A percentile compares a stretch with the other conserved stretches of the same genome.
These are phyloP conservation scores for Shiraia bambusicola DNA, from an alignment of 2,329 filamentous ascomycete genomes.

Conservation along the genomic window DNA sequence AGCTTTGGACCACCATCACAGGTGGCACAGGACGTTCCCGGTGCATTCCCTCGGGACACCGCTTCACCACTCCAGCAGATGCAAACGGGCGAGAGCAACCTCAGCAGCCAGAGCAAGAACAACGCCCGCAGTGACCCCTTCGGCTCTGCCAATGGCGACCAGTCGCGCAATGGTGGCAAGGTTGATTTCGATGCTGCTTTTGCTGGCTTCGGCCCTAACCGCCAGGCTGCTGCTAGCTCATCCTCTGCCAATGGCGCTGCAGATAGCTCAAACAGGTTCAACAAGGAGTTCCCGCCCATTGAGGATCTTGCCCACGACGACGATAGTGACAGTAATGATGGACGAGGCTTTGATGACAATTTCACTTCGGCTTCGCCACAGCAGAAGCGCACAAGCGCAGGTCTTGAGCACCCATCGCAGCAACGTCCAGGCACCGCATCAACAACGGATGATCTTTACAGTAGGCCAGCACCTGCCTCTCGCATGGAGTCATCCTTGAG, in stretches of 20 bases:
- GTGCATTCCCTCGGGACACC: conserved; percentile 50
- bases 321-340: conserved; percentile 71
- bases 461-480: conserved; percentile 36
- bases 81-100: conserved; percentile 50
- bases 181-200: conserved; percentile 86
- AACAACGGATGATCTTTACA: conserved; percentile 33
- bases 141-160: conserved; percentile 30
- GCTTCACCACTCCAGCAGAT: conserved; percentile 51
- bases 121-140: conserved; percentile 49
- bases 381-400: conserved; percentile 32
- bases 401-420: conserved; percentile 30
- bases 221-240: conserved; percentile 51
- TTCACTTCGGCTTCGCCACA: conserved; percentile 67
- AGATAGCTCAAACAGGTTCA: conserved; percentile 54
- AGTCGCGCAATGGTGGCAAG: conserved; percentile 54
- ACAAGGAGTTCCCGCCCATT: conserved; percentile 89
- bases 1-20: conserved; percentile 40
- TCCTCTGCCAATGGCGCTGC: conserved; percentile 33
- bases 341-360: conserved; percentile 85
- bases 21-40: conserved; percentile 44
- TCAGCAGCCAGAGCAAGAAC: conserved; percentile 50
- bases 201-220: conserved; percentile 65
- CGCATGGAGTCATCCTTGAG: conserved; percentile 40
- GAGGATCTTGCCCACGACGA: conserved; percentile 80
- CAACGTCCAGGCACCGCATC: conserved; percentile 31